Conservation (phyloP, 2,329 filamentous ascomycete genomes). For the Aspergillus melleus region DNA sequence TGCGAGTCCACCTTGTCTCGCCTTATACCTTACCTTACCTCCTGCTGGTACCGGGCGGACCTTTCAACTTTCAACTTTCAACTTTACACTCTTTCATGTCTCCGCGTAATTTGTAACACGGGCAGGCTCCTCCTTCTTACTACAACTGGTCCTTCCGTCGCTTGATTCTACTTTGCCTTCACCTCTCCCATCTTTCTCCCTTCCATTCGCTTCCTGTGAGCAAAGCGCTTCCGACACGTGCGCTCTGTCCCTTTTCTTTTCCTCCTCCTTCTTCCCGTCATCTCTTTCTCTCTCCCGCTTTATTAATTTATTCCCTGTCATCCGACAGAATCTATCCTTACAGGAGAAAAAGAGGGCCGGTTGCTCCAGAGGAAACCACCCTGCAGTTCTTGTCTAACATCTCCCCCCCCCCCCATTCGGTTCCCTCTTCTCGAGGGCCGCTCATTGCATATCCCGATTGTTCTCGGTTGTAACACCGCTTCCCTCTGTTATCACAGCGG, state of each 20-base stretch:
- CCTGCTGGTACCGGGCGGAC: not conserved
- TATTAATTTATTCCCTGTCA: not conserved
- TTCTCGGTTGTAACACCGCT: constrained; percentile 10
- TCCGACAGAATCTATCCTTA: not conserved
- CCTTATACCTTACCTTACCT: not conserved
- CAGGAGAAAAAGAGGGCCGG: not conserved
- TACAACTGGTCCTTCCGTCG: constrained; percentile 5
- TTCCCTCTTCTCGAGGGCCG: constrained; percentile 7
- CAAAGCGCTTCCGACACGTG: constrained; percentile 19
- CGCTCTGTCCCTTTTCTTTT: constrained; percentile 14
- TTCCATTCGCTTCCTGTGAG: constrained; percentile 5
- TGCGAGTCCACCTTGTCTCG: constrained; percentile 3
- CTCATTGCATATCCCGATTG: constrained; percentile 18
- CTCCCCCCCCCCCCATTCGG: not conserved
- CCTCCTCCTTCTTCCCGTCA: not conserved
- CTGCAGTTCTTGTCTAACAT: constrained; percentile 9
- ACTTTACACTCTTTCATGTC: not conserved
- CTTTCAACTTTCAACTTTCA: not conserved
- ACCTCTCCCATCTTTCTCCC: not conserved
- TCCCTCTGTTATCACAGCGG: constrained; percentile 3
- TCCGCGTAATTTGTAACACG: not conserved
- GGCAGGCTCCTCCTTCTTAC: not conserved
- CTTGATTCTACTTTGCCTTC: constrained; percentile 4
- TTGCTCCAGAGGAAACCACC: constrained; percentile 2
- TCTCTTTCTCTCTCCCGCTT: not conserved